Conservation (phyloP, 2,329 filamentous ascomycete species). For the Botrytis cinerea region DNA sequence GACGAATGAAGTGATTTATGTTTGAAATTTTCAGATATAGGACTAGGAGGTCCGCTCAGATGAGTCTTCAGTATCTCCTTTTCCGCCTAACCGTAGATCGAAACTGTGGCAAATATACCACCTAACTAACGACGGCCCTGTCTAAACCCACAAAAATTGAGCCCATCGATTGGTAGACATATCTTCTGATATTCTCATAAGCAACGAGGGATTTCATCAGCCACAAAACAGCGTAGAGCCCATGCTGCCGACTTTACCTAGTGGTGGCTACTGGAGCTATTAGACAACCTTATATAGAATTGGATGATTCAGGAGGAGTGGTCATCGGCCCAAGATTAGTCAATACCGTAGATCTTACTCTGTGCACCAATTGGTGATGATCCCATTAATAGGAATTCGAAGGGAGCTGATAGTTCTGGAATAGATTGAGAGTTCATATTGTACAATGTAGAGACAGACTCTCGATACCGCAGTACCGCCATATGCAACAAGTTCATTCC, state of each 20-base stretch:
- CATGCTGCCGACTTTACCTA: neutral
- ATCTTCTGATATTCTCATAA: neutral
- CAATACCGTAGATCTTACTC: neutral
- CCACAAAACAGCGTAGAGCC: no score
- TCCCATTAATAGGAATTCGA: neutral
- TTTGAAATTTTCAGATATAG: no score
- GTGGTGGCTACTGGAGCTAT: neutral
- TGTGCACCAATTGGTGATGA: neutral
- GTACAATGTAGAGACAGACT: neutral
- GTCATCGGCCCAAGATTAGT: neutral
- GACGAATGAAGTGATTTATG: neutral
- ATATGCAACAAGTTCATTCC: neutral
- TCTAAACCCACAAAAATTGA: neutral
- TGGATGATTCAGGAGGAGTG: conserved; percentile 1
- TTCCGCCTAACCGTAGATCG: neutral
- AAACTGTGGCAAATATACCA: neutral
- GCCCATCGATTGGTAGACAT: neutral
- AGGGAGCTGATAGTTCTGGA: neutral
- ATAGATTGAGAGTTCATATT: neutral
- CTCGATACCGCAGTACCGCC: neutral
- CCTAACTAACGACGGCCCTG: neutral
- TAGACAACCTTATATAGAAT: neutral
- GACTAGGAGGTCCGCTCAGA: neutral
- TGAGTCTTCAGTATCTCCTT: neutral
- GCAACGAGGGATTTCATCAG: no score